These are phyloP conservation scores for Calonectria honghensis DNA, from an alignment of 2,329 filamentous ascomycete genomes.

Conservation along the genomic window DNA sequence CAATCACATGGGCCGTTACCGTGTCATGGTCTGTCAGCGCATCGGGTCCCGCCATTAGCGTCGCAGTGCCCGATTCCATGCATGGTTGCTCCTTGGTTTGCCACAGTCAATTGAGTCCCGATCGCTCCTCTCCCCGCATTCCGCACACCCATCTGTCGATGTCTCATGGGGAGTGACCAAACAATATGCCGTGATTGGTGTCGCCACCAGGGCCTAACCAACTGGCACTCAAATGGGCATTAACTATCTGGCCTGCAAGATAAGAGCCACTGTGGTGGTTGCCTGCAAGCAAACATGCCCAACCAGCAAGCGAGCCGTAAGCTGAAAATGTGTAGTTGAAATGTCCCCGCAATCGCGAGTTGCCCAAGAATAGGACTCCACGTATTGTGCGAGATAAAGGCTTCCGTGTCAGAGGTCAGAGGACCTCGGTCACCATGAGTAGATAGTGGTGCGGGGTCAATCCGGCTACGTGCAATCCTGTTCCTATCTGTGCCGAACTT, in stretches of 20 bases:
- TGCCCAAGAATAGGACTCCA: background rate
- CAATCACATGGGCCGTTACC: constrained; percentile 30
- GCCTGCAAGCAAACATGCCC: background rate
- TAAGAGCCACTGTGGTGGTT: background rate
- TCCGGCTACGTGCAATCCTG: background rate
- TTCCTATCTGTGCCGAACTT: background rate
- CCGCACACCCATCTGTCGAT: constrained; percentile 3
- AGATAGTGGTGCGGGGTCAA: constrained; percentile 1
- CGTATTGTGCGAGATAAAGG: too few relatives aligned
- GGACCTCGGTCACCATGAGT: too few relatives aligned
- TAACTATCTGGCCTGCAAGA: background rate
- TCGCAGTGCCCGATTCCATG: constrained; percentile 2
- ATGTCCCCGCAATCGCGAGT: background rate
- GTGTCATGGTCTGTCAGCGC: constrained; percentile 34
- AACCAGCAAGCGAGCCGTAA: background rate
- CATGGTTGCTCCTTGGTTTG: constrained; percentile 20
- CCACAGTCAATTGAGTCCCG: constrained; percentile 13
- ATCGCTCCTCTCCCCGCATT: constrained; percentile 10
- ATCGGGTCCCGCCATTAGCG: constrained; percentile 24
- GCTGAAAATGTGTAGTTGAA: background rate
- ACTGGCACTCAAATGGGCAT: background rate
- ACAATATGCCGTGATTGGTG: constrained; percentile 1
- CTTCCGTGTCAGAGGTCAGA: background rate
- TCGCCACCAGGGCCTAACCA: background rate
- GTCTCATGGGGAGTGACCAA: constrained; percentile 26